phyloP scores from a whole-genome alignment of 2,329 filamentous ascomycete genomes.

The Trichoderma breve region DNA sequence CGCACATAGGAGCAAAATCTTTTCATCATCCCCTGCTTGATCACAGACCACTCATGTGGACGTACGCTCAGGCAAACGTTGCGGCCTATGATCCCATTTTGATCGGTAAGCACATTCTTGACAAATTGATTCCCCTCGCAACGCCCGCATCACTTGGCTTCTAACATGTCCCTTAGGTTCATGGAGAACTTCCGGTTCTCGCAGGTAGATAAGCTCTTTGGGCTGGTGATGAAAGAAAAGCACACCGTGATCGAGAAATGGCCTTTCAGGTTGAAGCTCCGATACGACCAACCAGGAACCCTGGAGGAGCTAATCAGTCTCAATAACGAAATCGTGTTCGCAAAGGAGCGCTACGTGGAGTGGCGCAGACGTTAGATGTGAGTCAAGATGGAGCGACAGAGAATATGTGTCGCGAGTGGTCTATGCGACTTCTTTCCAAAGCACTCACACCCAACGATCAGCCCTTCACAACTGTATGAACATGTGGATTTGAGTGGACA shows the following conservation, averaged over 20 bases:
- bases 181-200: neutral
- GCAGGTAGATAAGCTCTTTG: neutral
- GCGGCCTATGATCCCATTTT: neutral
- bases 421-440: neutral
- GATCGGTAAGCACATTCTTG: neutral
- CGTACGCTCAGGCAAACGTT: neutral
- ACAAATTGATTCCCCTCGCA: neutral
- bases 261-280: neutral
- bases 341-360: slow-evolving; percentile 8
- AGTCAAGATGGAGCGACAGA: neutral
- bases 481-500: neutral
- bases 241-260: slow-evolving; percentile 10
- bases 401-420: neutral
- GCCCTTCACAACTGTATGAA: neutral
- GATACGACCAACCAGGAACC: neutral
- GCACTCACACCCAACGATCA: neutral
- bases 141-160: neutral
- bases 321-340: neutral
- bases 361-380: neutral
- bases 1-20: too few species aligned
- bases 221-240: neutral
- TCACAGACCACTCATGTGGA: neutral
- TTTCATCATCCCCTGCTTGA: too few species aligned
- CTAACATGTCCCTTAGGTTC: neutral
- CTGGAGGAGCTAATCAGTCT: neutral